A percentile compares a stretch with the other conserved stretches of the same genome.
Conservation (phyloP, 78 protist species). For the Dictyostelium discoideum region dicty_2.7 NC_007091.3:362001-362500, state of each 20-base stretch:
- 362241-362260: constrained; percentile 59
- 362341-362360: constrained; percentile 48
- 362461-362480: constrained; percentile 52
- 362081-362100: background rate
- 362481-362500: constrained; percentile 80
- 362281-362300: constrained; percentile 43
- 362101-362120: background rate
- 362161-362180: constrained; percentile 40
- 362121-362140: background rate
- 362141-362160: background rate
- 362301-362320: constrained; percentile 58
- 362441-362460: constrained; percentile 45
- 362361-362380: constrained; percentile 51
- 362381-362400: constrained; percentile 75
- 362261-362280: background rate
- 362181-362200: constrained; percentile 77
- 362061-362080: background rate
- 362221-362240: constrained; percentile 53
- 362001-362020: background rate
- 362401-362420: constrained; percentile 50
- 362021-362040: background rate
- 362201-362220: constrained; percentile 26
- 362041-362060: background rate
- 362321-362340: constrained; percentile 70
- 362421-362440: constrained; percentile 72